Evolutionary conservation across 345 rosid species (phyloP).

Genomic region (Isatis tinctoria): DNA sequence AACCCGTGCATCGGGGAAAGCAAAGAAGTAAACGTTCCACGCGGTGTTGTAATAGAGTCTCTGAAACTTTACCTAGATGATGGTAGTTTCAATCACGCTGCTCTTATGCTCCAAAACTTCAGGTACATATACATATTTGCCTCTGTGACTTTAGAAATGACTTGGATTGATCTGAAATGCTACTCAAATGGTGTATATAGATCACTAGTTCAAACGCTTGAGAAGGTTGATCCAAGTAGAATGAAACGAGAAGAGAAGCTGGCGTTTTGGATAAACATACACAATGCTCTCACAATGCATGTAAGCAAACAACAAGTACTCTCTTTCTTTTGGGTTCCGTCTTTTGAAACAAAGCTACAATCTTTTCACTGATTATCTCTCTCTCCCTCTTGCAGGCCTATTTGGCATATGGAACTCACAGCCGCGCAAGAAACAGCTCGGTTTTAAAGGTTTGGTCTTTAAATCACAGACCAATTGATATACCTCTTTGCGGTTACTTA

Average conservation of each 20-base stretch:
- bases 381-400: slow-evolving; percentile 50
- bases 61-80: slow-evolving; percentile 53
- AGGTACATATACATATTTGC: slow-evolving; percentile 40
- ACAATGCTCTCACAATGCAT: slow-evolving; percentile 88
- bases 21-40: slow-evolving; percentile 36
- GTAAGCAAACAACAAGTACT: slow-evolving; percentile 35
- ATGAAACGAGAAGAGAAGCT: slow-evolving; percentile 93
- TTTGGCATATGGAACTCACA: slow-evolving; percentile 66
- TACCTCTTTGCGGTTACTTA: neutral
- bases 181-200: slow-evolving; percentile 31
- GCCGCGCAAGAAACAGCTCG: slow-evolving; percentile 42
- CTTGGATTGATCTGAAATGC: neutral
- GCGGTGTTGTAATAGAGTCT: slow-evolving; percentile 46
- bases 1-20: slow-evolving; percentile 30
- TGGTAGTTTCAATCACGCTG: slow-evolving; percentile 54
- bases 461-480: neutral
- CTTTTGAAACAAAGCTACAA: neutral
- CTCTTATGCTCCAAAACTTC: slow-evolving; percentile 62
- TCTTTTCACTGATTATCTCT: neutral
- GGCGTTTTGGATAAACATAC: slow-evolving; percentile 85
- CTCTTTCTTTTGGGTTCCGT: neutral
- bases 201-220: slow-evolving; percentile 68
- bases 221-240: slow-evolving; percentile 63
- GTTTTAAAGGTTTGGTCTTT: slow-evolving; percentile 49
- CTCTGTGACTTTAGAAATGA: neutral